These are phyloP conservation scores for Echinosphaeria canescens DNA, from an alignment of 2,329 filamentous ascomycete genomes.

Conservation along the genomic window DNA sequence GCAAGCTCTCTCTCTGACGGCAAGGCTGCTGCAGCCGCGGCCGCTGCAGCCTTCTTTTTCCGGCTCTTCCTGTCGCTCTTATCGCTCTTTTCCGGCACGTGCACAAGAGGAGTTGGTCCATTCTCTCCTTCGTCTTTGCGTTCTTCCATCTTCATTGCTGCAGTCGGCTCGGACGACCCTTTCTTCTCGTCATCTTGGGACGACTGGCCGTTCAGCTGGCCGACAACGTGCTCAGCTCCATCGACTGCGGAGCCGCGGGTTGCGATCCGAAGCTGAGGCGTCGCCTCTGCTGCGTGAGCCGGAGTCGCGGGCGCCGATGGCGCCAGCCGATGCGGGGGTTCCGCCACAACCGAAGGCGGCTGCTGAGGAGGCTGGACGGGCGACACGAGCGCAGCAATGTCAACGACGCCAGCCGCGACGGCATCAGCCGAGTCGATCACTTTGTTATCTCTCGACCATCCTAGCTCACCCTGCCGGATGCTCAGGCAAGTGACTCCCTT, in stretches of 20 bases:
- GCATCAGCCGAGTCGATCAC: conserved; percentile 63
- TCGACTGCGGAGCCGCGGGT: conserved; percentile 11
- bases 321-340: background rate
- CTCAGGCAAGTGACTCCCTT: conserved; percentile 83
- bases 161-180: conserved; percentile 4
- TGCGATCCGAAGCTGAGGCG: conserved; percentile 13
- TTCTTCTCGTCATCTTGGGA: conserved; percentile 11
- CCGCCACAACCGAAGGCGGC: conserved; percentile 16
- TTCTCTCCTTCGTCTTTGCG: conserved; percentile 17
- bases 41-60: conserved; percentile 45
- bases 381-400: conserved; percentile 40
- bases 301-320: conserved; percentile 14
- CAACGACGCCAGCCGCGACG: conserved; percentile 49
- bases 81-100: conserved; percentile 18
- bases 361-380: conserved; percentile 3
- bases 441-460: conserved; percentile 82
- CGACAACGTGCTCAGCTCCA: no score
- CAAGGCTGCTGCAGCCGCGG: conserved; percentile 17
- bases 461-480: conserved; percentile 74
- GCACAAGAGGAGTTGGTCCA: conserved; percentile 7
- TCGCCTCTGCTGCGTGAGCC: conserved; percentile 14
- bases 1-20: conserved; percentile 15
- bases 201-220: conserved; percentile 9
- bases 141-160: background rate
- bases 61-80: conserved; percentile 37